A percentile compares a stretch with the other conserved stretches of the same genome.
Conservation (phyloP, 345 rosid genomes). For the Geranium rotundifolium region DNA sequence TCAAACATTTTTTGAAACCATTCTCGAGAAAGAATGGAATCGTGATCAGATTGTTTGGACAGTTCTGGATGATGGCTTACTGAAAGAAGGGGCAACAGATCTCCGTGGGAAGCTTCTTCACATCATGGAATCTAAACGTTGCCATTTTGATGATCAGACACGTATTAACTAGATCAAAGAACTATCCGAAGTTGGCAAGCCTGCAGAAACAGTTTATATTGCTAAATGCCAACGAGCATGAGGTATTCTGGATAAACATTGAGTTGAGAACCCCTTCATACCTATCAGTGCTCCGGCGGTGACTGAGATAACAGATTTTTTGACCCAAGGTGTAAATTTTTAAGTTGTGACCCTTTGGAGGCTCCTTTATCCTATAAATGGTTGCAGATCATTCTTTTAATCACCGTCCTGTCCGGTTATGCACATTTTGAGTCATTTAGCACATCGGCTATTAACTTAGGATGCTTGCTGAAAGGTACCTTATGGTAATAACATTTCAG, state of each 20-base stretch:
- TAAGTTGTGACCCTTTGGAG: not conserved
- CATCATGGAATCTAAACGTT: constrained; percentile 39
- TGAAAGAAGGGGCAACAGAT: constrained; percentile 33
- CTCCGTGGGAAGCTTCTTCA: constrained; percentile 37
- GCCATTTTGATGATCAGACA: constrained; percentile 23
- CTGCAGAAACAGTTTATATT: constrained; percentile 19
- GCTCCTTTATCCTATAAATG: not conserved
- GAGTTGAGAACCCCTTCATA: not conserved
- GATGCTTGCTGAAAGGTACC: not conserved
- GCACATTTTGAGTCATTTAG: not conserved
- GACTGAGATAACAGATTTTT: not conserved
- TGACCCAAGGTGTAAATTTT: not conserved
- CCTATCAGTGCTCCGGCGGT: too few species aligned
- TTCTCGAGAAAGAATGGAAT: constrained; percentile 35
- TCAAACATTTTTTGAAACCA: constrained; percentile 26
- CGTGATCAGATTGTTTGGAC: constrained; percentile 54
- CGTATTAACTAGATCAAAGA: constrained; percentile 32
- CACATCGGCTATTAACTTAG: too few species aligned
- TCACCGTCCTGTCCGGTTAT: not conserved
- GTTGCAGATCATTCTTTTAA: not conserved
- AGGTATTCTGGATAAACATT: not conserved
- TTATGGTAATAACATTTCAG: not conserved
- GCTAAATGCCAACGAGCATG: not conserved
- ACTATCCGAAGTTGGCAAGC: constrained; percentile 28
- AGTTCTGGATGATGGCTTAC: constrained; percentile 49